Percentiles rank a stretch among this genome's conserved stretches.
Evolutionary conservation across 1,284 basidiomycete species (phyloP).

Genomic region (Caloboletus inedulis): DNA sequence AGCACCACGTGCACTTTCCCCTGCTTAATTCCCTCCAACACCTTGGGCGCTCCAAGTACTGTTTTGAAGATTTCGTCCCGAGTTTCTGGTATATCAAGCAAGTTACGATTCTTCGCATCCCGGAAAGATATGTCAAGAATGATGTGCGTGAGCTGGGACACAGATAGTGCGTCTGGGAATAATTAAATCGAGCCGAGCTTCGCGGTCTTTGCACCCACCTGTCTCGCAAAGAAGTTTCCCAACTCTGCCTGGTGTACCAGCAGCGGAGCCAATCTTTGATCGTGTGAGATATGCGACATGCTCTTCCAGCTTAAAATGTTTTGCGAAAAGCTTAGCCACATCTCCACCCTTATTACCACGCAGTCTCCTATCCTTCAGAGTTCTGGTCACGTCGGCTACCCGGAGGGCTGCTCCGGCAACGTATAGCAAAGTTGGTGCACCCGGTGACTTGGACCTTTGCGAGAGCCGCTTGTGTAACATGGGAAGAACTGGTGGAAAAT

Average conservation of each 20-base stretch:
- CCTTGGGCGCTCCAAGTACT: slow-evolving; percentile 58
- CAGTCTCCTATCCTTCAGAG: slow-evolving; percentile 64
- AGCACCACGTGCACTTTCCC: slow-evolving; percentile 76
- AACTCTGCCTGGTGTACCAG: slow-evolving; percentile 78
- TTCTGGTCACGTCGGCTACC: slow-evolving; percentile 71
- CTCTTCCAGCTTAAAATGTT: slow-evolving; percentile 80
- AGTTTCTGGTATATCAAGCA: slow-evolving; percentile 80
- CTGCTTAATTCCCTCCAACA: slow-evolving; percentile 60
- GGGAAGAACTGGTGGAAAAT: slow-evolving; percentile 53
- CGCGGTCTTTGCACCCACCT: slow-evolving; percentile 44
- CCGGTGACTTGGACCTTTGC: slow-evolving; percentile 69
- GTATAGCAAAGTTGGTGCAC: slow-evolving; percentile 76
- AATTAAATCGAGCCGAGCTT: slow-evolving; percentile 8
- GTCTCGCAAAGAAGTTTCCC: slow-evolving; percentile 77
- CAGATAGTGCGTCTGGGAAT: slow-evolving; percentile 58
- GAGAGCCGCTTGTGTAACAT: slow-evolving; percentile 62
- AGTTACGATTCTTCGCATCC: slow-evolving; percentile 70
- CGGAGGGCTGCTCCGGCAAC: slow-evolving; percentile 75
- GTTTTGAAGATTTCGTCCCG: slow-evolving; percentile 77
- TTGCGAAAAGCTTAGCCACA: slow-evolving; percentile 83
- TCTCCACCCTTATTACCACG: slow-evolving; percentile 77
- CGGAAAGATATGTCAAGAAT: slow-evolving; percentile 69
- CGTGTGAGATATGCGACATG: slow-evolving; percentile 72
- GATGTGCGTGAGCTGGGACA: slow-evolving; percentile 75
- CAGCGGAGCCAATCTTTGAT: slow-evolving; percentile 74